Percentiles rank a stretch among this genome's conserved stretches.
phyloP scores from a whole-genome alignment of 2,329 filamentous ascomycete species.

The Fusarium praegraminearum region DNA sequence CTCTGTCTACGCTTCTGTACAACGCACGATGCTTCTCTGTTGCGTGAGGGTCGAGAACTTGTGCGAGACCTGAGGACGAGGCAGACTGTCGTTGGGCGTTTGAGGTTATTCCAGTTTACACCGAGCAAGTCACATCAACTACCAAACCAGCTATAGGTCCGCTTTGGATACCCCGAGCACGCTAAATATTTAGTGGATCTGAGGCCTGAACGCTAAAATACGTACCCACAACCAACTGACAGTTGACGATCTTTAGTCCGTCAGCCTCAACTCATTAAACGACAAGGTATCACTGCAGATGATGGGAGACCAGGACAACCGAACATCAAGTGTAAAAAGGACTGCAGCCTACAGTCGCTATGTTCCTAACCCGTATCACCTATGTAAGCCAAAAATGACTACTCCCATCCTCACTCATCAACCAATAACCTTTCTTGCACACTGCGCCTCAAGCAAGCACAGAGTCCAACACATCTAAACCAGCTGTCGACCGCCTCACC shows the following conservation, averaged over 20 bases:
- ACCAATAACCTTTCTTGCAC: not conserved
- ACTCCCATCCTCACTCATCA: not conserved
- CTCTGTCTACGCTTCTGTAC: not conserved
- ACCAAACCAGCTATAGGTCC: not conserved
- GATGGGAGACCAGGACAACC: slow-evolving; percentile 12
- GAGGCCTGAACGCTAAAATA: slow-evolving; percentile 3
- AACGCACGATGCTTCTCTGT: not conserved
- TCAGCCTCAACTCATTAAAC: slow-evolving; percentile 28
- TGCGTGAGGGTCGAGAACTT: not conserved
- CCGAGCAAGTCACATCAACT: slow-evolving; percentile 5
- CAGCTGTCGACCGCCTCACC: slow-evolving; percentile 21
- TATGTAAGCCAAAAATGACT: not conserved
- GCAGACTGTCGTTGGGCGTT: not conserved
- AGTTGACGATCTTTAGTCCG: slow-evolving; percentile 18
- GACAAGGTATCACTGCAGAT: slow-evolving; percentile 13
- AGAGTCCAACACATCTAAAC: slow-evolving; percentile 3
- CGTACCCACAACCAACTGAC: slow-evolving; percentile 13
- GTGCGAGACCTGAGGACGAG: not conserved
- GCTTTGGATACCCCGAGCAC: not conserved
- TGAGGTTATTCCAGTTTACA: slow-evolving; percentile 4
- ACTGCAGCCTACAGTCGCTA: not conserved
- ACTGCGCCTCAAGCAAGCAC: not conserved
- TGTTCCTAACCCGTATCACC: not conserved
- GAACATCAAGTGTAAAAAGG: not conserved
- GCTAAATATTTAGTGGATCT: slow-evolving; percentile 20